Percentiles rank a stretch among this genome's conserved stretches.
Evolutionary conservation across 768 basidiomycete genomes (phyloP).

Genomic region (Lactarius tabidus): DNA sequence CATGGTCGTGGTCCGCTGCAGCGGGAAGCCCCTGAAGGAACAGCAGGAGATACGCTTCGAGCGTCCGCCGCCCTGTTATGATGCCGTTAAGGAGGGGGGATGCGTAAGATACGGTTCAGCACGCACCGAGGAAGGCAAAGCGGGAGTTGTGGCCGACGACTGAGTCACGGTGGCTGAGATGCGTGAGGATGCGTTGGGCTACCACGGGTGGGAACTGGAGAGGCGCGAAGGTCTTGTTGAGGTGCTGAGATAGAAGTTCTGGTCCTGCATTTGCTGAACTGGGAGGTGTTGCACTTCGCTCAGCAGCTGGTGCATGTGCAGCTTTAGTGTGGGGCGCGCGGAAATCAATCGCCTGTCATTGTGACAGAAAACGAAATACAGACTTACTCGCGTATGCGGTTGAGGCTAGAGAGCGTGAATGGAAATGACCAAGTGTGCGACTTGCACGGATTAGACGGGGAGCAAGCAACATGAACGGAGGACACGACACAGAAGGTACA

Average conservation of each 20-base stretch:
- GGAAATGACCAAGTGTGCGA: background rate
- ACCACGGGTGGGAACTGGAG: constrained; percentile 68
- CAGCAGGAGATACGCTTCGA: constrained; percentile 70
- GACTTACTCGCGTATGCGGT: background rate
- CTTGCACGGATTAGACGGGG: constrained; percentile 3
- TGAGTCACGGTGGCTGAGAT: constrained; percentile 68
- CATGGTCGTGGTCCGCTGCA: constrained; percentile 49
- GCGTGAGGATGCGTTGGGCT: constrained; percentile 71
- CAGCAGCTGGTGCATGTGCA: background rate
- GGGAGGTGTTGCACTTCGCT: constrained; percentile 3
- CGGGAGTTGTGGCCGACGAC: constrained; percentile 66
- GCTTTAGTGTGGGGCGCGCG: background rate
- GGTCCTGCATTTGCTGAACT: background rate
- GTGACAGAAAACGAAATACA: background rate
- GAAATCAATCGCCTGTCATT: background rate
- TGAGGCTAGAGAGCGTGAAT: background rate
- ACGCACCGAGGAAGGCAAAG: constrained; percentile 67
- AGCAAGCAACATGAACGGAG: constrained; percentile 17
- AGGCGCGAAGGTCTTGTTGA: constrained; percentile 58
- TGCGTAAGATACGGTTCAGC: background rate
- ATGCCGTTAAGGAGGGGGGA: background rate
- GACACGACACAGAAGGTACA: background rate
- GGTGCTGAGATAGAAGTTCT: constrained; percentile 44
- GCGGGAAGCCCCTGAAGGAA: constrained; percentile 57
- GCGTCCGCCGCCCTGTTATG: constrained; percentile 63